Percentiles rank a stretch among this genome's conserved stretches.
Evolutionary conservation across 371 early-diverging fungal genomes (phyloP).

Genomic region (Actinomucor elegans): DNA sequence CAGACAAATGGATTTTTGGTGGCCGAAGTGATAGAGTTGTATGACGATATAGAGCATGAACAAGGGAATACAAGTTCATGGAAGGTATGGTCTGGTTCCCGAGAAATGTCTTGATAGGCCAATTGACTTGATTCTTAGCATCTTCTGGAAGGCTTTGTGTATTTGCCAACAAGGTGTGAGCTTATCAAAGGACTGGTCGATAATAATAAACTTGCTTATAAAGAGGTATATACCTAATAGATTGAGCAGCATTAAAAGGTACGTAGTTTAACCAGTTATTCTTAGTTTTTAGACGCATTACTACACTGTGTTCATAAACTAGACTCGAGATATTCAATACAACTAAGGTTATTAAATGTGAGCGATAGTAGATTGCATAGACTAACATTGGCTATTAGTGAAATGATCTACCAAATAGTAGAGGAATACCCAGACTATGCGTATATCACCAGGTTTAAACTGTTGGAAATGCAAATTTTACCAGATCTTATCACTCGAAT

Average conservation of each 20-base stretch:
- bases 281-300: constrained; percentile 23
- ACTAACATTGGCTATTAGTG: constrained; percentile 18
- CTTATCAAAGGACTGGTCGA: constrained; percentile 20
- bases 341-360: constrained; percentile 23
- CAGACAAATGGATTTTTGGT: constrained; percentile 21
- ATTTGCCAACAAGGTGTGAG: constrained; percentile 33
- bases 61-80: not conserved
- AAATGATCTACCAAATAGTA: constrained; percentile 34
- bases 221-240: constrained; percentile 11
- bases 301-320: constrained; percentile 23
- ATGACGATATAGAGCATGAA: constrained; percentile 28
- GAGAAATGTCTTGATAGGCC: too few relatives aligned
- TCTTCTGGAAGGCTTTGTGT: constrained; percentile 34
- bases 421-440: constrained; percentile 34
- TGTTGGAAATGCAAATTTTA: constrained; percentile 34
- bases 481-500: constrained; percentile 39
- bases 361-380: not conserved
- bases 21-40: constrained; percentile 24
- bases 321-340: constrained; percentile 22
- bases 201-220: constrained; percentile 14
- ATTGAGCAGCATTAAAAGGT: not conserved
- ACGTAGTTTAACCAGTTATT: not conserved
- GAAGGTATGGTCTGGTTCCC: not conserved
- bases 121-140: too few relatives aligned
- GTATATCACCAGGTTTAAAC: constrained; percentile 24